These are phyloP conservation scores for Arabis alpina DNA, from an alignment of 345 rosid species.

Conservation along the genomic window DNA sequence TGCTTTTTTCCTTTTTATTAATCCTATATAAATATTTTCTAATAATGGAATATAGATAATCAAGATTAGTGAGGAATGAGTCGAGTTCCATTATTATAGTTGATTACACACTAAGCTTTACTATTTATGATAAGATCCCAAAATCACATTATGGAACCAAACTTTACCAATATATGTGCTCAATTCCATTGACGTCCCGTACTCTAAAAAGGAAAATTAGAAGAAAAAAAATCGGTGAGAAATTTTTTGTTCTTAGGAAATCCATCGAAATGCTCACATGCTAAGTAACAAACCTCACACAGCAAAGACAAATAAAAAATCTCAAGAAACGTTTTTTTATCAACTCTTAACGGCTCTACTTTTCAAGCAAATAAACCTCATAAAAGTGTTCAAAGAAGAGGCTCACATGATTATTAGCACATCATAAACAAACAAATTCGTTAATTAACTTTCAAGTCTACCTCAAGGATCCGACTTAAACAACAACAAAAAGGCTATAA, in stretches of 20 bases:
- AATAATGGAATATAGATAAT: constrained; percentile 13
- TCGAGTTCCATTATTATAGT: constrained; percentile 39
- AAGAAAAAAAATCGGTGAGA: constrained; percentile 7
- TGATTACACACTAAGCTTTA: constrained; percentile 29
- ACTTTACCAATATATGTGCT: constrained; percentile 33
- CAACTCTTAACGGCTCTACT: constrained; percentile 5
- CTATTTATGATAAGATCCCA: constrained; percentile 36
- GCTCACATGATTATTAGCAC: constrained; percentile 28
- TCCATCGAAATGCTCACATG: constrained; percentile 23
- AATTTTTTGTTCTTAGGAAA: neutral
- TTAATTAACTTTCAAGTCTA: constrained; percentile 7
- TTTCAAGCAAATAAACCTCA: constrained; percentile 24
- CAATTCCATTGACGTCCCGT: constrained; percentile 20
- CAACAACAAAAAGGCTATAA: neutral
- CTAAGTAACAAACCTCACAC: constrained; percentile 15
- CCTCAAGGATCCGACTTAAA: neutral
- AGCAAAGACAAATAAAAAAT: constrained; percentile 17
- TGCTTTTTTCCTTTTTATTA: neutral
- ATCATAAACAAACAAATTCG: constrained; percentile 16
- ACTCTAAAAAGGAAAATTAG: constrained; percentile 21
- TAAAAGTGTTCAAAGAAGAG: constrained; percentile 17
- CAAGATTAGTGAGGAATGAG: constrained; percentile 32
- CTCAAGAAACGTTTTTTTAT: constrained; percentile 30
- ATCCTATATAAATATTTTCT: neutral
- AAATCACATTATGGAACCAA: constrained; percentile 35